Evolutionary conservation across 2,329 filamentous ascomycete genomes (phyloP).

Genomic region (Chrysosporium queenslandicum): DNA sequence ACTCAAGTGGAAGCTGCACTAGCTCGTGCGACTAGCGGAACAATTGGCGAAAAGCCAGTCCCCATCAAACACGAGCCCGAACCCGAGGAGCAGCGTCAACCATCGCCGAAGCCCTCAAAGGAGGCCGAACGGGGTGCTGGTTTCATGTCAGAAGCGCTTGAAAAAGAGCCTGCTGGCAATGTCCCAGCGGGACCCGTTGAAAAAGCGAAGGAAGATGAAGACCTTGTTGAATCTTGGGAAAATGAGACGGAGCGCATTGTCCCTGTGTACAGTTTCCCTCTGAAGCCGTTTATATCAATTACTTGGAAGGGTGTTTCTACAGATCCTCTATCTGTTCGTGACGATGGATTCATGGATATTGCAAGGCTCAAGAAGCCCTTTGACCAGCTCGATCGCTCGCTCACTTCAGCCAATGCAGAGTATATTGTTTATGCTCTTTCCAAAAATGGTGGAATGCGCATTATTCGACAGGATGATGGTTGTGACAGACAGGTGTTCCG

Average conservation of each 20-base stretch:
- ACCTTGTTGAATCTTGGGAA: conserved; percentile 36
- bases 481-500: conserved; percentile 86
- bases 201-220: conserved; percentile 10
- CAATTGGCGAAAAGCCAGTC: conserved; percentile 44
- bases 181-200: conserved; percentile 49
- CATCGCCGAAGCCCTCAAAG: conserved; percentile 27
- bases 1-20: conserved; percentile 57
- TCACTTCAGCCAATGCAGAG: conserved; percentile 77
- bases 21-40: conserved; percentile 46
- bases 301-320: conserved; percentile 46
- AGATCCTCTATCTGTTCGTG: conserved; percentile 55
- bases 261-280: conserved; percentile 87
- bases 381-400: conserved; percentile 88
- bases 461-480: conserved; percentile 90
- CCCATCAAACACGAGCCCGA: conserved; percentile 25
- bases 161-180: conserved; percentile 22
- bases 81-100: conserved; percentile 27
- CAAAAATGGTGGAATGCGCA: conserved; percentile 81
- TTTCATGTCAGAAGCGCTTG: background rate
- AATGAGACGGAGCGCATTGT: conserved; percentile 57
- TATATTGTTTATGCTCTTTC: conserved; percentile 93
- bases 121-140: background rate
- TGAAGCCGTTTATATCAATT: conserved; percentile 93
- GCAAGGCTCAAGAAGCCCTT: conserved; percentile 95
- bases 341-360: conserved; percentile 80